These are phyloP conservation scores for Homolaphlyctis polyrhiza DNA, from an alignment of 371 early-diverging fungal genomes.

Conservation along the genomic window DNA sequence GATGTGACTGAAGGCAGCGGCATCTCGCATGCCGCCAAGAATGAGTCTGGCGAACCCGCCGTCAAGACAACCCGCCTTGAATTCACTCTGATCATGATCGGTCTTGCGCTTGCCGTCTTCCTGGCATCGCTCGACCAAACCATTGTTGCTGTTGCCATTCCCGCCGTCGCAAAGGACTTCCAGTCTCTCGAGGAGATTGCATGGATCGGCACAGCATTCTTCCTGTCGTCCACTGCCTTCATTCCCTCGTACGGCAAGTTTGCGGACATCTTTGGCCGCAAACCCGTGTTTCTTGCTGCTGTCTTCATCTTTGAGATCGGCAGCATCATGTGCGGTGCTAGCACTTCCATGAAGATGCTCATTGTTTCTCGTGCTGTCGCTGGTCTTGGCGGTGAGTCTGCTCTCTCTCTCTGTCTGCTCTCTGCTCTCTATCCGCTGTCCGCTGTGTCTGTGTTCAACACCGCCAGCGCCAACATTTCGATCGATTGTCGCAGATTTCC, in stretches of 20 bases:
- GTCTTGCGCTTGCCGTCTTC: conserved; percentile 57
- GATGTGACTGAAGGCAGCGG: no score
- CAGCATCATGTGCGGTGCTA: conserved; percentile 54
- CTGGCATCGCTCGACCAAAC: conserved; percentile 73
- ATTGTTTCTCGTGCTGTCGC: conserved; percentile 64
- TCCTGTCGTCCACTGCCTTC: conserved; percentile 35
- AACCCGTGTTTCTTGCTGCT: conserved; percentile 51
- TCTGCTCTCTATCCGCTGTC: no score
- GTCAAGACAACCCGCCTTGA: not conserved
- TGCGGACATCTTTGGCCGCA: conserved; percentile 72
- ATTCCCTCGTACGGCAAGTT: conserved; percentile 53
- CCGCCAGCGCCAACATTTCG: no score
- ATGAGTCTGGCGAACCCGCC: not conserved
- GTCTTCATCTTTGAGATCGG: conserved; percentile 58
- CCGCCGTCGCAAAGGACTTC: conserved; percentile 72
- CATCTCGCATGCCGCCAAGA: no score
- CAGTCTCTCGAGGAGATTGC: conserved; percentile 52
- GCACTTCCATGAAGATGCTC: conserved; percentile 55
- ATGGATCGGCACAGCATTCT: conserved; percentile 64
- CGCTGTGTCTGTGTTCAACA: no score
- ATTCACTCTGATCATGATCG: not conserved
- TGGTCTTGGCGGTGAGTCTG: conserved; percentile 20
- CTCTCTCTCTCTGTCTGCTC: not conserved
- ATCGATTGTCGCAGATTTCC: no score
- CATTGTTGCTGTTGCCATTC: conserved; percentile 75